Percentiles rank a stretch among this genome's conserved stretches.
Evolutionary conservation across 2,329 filamentous ascomycete genomes (phyloP).

Genomic region (Rhynchosporium graminicola): DNA sequence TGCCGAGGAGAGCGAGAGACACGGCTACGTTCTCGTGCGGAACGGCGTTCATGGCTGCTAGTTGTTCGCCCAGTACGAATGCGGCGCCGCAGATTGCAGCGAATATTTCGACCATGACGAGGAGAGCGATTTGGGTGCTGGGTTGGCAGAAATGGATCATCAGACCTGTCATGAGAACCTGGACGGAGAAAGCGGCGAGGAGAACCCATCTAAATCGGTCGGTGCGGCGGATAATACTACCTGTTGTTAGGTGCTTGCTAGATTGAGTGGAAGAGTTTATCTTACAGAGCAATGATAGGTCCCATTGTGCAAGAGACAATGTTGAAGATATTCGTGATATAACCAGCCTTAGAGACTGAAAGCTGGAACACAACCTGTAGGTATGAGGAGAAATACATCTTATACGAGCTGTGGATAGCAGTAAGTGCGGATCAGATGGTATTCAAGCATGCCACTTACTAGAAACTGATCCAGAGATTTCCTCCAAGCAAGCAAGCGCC

Average conservation of each 20-base stretch:
- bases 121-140: background rate
- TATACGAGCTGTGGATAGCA: too few relatives aligned
- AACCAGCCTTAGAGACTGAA: slow-evolving; percentile 50
- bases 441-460: too few relatives aligned
- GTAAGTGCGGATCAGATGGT: too few relatives aligned
- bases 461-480: slow-evolving; percentile 50
- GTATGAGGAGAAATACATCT: slow-evolving; percentile 53
- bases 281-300: slow-evolving; percentile 43
- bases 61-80: background rate
- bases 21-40: background rate
- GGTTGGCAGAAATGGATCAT: background rate
- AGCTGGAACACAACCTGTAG: slow-evolving; percentile 55
- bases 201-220: slow-evolving; percentile 32
- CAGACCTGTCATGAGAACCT: background rate
- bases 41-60: background rate
- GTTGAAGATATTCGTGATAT: slow-evolving; percentile 52
- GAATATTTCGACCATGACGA: slow-evolving; percentile 3
- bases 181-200: background rate
- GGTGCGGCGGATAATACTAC: slow-evolving; percentile 43
- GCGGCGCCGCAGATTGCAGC: background rate
- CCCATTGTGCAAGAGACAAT: slow-evolving; percentile 53
- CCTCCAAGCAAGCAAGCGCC: slow-evolving; percentile 51
- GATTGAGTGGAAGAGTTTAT: too few relatives aligned
- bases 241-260: too few relatives aligned
- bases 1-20: background rate